Base-by-base conservation (phyloP, 352 stramenopile genomes). In the Phytophthora brassicae region DNA sequence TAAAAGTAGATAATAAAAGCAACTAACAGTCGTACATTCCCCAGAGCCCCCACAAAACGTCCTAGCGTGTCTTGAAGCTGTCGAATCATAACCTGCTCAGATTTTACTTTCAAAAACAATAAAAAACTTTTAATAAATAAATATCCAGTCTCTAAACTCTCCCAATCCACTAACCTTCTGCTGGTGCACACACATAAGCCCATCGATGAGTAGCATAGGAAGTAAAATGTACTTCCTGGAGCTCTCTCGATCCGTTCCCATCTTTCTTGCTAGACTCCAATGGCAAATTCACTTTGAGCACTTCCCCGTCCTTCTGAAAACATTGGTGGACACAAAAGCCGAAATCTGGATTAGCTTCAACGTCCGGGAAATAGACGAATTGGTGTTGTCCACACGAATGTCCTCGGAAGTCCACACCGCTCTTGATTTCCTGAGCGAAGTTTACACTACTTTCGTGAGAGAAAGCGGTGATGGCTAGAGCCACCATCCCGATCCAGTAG, bases 401-500 rank as follows among this genome's bases (percentile, higher is more conserved):
- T 28, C 85, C 85, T 11, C 84, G 73, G 58, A 88, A 94, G 60
- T 94, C 83, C 36, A 94, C 79, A 20, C 82, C 79, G 54, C 84
- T 84, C 35, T 84, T 85, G 56, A 94, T 89, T 58, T 91, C 88
- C 53, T 90, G 78, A 24, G 82, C 83, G 47, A 89, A 92, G 16
- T 68, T 67, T 9, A 71, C 68, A 42, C 81, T 89, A 42, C 74
- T 89, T 46, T 94, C 72, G 22, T 77, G 79, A 12, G 81, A 84
- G 24, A 91, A 87, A 13, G 85, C 79, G 11, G 83, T 75, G 17
- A 89, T 73, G 24, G 73, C 81, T 13, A 94, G 70, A 23, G 68
- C 81, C 29, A 92, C 41, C 85, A 94, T 92, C 14, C 83, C 85
- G 31, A 92, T 61, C 83, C 84, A 91, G 65, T 94, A 94, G 14